Evolutionary conservation across 129 eudicot species (phyloP).

Genomic region (Escallonia rubra): DNA sequence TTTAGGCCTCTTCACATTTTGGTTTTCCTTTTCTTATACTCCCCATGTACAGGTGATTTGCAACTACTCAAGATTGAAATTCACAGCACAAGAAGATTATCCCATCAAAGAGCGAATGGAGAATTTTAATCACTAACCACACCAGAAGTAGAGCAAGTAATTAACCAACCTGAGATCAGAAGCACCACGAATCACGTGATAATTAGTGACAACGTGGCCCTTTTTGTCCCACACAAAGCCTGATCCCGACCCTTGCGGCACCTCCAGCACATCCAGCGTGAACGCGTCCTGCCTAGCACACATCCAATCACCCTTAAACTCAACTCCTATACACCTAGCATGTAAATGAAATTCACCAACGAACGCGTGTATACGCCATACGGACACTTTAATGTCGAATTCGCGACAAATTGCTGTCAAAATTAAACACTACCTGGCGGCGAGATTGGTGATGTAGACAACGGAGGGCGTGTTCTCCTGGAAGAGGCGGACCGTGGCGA

Average conservation of each 20-base stretch:
- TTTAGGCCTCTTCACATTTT: too few species aligned
- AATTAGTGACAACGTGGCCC: slow-evolving; percentile 89
- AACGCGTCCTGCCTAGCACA: slow-evolving; percentile 86
- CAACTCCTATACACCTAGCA: background rate
- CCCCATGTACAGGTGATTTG: too few species aligned
- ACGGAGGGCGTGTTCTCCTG: slow-evolving; percentile 98
- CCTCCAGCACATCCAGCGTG: slow-evolving; percentile 92
- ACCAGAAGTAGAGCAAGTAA: slow-evolving; percentile 6
- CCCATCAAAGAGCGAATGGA: background rate
- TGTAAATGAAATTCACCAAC: slow-evolving; percentile 2
- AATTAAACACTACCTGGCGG: slow-evolving; percentile 41
- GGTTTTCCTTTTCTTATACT: too few species aligned
- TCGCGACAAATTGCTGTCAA: background rate
- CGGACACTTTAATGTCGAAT: background rate
- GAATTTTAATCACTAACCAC: background rate
- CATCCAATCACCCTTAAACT: slow-evolving; percentile 3
- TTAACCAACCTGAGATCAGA: slow-evolving; percentile 83
- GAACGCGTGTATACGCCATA: background rate
- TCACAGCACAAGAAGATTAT: background rate
- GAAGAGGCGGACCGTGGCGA: slow-evolving; percentile 85
- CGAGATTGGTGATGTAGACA: slow-evolving; percentile 92
- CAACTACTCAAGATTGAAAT: background rate
- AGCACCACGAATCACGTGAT: slow-evolving; percentile 98
- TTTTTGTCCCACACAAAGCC: slow-evolving; percentile 88
- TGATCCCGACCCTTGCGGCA: slow-evolving; percentile 96